A percentile compares a stretch with the other conserved stretches of the same genome.
Conservation (phyloP, 768 basidiomycete genomes). For the Lactifluus echinatus region DNA sequence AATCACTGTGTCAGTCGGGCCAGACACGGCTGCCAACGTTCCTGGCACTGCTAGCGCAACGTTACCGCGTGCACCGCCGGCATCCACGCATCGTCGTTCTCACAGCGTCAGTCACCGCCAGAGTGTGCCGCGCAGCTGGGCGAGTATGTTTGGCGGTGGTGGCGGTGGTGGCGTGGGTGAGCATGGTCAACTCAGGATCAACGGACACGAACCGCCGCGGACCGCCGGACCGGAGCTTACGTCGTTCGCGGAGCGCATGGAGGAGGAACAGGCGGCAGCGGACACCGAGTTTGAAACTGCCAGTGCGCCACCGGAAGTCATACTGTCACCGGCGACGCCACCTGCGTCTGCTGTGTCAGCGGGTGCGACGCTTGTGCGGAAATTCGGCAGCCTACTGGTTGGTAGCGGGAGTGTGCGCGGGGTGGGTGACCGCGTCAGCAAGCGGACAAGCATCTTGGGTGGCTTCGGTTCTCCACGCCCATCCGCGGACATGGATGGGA, state of each 20-base stretch:
- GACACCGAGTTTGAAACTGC: slow-evolving; percentile 26
- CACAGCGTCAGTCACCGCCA: slow-evolving; percentile 80
- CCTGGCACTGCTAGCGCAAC: slow-evolving; percentile 26
- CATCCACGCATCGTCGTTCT: slow-evolving; percentile 71
- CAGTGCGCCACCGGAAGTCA: slow-evolving; percentile 13
- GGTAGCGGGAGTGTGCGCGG: slow-evolving; percentile 17
- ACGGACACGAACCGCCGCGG: slow-evolving; percentile 34
- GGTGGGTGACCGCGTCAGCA: slow-evolving; percentile 17
- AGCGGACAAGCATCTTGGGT: slow-evolving; percentile 13
- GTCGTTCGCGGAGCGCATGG: slow-evolving; percentile 40
- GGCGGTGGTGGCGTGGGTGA: slow-evolving; percentile 10
- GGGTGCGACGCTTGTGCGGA: slow-evolving; percentile 24
- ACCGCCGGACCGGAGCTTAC: slow-evolving; percentile 61
- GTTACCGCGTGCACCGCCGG: slow-evolving; percentile 62
- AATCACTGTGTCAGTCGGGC: neutral
- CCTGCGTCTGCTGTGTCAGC: neutral
- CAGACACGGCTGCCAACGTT: slow-evolving; percentile 7
- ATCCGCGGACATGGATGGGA: slow-evolving; percentile 2
- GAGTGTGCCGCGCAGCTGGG: slow-evolving; percentile 42
- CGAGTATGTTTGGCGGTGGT: slow-evolving; percentile 46
- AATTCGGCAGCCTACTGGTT: slow-evolving; percentile 16
- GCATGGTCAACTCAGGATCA: slow-evolving; percentile 18
- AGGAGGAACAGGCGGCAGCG: slow-evolving; percentile 24
- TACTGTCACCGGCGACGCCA: slow-evolving; percentile 11
- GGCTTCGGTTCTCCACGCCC: slow-evolving; percentile 16